phyloP scores from a whole-genome alignment of 2,329 filamentous ascomycete genomes.

The Aureobasidium mangrovei region DNA sequence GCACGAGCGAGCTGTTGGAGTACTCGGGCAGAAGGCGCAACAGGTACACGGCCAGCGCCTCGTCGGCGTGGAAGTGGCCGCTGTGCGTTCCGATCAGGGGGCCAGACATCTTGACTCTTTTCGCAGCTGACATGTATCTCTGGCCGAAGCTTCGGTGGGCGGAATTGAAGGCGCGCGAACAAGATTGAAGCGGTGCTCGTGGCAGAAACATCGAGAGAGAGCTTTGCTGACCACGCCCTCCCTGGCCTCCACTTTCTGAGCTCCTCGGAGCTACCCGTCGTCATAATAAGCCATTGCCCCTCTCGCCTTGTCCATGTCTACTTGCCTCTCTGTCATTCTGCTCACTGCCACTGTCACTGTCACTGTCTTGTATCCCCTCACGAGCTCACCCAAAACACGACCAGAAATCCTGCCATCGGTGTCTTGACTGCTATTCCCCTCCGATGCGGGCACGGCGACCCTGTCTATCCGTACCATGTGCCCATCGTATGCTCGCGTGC shows the following conservation, averaged over 20 bases:
- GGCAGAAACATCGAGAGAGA: conserved; percentile 6
- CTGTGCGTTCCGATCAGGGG: conserved; percentile 84
- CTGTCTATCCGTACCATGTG: neutral
- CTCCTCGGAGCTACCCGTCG: no score
- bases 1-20: conserved; percentile 61
- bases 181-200: neutral
- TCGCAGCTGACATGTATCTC: conserved; percentile 39
- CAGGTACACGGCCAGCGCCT: conserved; percentile 93
- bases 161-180: neutral
- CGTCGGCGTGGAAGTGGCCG: conserved; percentile 97
- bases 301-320: no score
- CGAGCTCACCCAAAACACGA: no score
- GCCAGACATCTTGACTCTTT: conserved; percentile 71
- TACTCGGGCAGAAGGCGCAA: conserved; percentile 83
- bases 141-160: neutral
- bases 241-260: neutral
- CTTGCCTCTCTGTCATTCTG: no score
- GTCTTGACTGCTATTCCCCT: neutral
- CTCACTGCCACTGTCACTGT: no score
- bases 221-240: neutral
- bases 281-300: no score
- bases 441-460: neutral
- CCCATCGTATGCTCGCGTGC: neutral
- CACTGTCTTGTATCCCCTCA: no score
- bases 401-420: neutral